These are phyloP conservation scores for Glarea lozoyensis DNA, from an alignment of 495 filamentous ascomycete genomes.

Conservation along the genomic window DNA sequence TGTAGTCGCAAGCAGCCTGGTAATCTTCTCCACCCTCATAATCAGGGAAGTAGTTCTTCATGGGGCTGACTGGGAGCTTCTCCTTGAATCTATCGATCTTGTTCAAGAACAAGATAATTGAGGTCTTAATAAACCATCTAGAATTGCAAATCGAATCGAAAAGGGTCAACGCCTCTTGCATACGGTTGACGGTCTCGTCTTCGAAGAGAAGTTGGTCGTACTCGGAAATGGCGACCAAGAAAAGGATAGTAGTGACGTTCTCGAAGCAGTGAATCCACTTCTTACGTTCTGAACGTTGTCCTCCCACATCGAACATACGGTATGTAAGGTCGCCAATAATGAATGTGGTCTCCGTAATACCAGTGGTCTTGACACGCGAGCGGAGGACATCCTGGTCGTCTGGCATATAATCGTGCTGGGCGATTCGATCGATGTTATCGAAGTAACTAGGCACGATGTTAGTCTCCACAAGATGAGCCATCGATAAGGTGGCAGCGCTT, in stretches of 20 bases:
- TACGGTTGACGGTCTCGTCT: constrained; percentile 92
- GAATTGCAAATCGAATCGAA: constrained; percentile 99
- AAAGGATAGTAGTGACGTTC: constrained; percentile 87
- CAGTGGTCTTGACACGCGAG: constrained; percentile 97
- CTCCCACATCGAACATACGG: constrained; percentile 98
- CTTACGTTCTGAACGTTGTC: constrained; percentile 94
- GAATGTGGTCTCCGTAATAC: constrained; percentile 98
- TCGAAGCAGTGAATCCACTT: constrained; percentile 99
- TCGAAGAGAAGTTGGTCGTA: constrained; percentile 98
- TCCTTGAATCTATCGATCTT: constrained; percentile 99
- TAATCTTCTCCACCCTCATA: constrained; percentile 95
- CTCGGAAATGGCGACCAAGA: constrained; percentile 96
- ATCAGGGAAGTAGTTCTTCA: constrained; percentile 99
- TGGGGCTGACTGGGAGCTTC: constrained; percentile 97
- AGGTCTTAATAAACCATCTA: constrained; percentile 98
- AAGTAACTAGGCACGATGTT: constrained; percentile 66
- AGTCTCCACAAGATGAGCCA: constrained; percentile 24
- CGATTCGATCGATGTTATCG: constrained; percentile 87
- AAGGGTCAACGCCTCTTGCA: constrained; percentile 96
- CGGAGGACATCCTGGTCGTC: constrained; percentile 96
- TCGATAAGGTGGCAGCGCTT: constrained; percentile 30
- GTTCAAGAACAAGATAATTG: constrained; percentile 98
- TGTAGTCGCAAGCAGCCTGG: constrained; percentile 89
- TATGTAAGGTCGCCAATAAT: constrained; percentile 97
- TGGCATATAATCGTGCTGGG: constrained; percentile 86